Conservation (phyloP, 345 rosid species). For the Clausena lansium region DNA sequence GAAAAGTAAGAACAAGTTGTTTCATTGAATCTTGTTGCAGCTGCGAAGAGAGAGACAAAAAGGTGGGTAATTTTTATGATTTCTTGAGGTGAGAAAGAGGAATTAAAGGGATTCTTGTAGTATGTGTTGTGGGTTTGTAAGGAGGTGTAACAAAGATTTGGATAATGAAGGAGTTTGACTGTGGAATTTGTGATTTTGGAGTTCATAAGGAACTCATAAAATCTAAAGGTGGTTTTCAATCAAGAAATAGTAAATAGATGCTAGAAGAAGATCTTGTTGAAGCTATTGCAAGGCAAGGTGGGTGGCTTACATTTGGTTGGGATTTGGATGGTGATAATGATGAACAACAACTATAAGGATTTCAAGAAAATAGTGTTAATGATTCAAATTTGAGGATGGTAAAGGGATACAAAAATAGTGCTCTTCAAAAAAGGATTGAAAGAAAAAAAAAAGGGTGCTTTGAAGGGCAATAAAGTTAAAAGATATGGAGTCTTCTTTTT, state of each 20-base stretch:
- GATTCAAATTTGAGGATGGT: constrained; percentile 13
- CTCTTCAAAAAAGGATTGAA: constrained; percentile 13
- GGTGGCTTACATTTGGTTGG: constrained; percentile 91
- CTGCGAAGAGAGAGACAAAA: constrained; percentile 8
- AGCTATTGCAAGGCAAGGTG: constrained; percentile 56
- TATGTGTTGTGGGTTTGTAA: constrained; percentile 38
- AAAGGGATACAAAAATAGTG: constrained; percentile 21
- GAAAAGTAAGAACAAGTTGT: constrained; percentile 3
- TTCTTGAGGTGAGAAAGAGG: constrained; percentile 32
- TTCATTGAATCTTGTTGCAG: constrained; percentile 23
- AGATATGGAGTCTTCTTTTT: constrained; percentile 25
- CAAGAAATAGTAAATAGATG: constrained; percentile 52
- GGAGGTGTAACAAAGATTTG: constrained; percentile 43
- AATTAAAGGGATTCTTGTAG: constrained; percentile 24
- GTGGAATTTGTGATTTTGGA: constrained; percentile 78
- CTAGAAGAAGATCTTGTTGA: constrained; percentile 78
- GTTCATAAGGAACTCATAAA: constrained; percentile 62
- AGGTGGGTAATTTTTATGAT: constrained; percentile 21
- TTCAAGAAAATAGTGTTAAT: constrained; percentile 4
- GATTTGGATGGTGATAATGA: constrained; percentile 45
- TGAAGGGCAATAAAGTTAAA: constrained; percentile 15
- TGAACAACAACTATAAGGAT: constrained; percentile 5
- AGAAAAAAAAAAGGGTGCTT: neutral
- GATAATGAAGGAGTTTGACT: constrained; percentile 41
- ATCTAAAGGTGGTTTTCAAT: constrained; percentile 59